Evolutionary conservation across 2,329 filamentous ascomycete species (phyloP), one percentile per base, ranked within the genome.

Genomic region (Pseudogymnoascus sp.): DNA sequence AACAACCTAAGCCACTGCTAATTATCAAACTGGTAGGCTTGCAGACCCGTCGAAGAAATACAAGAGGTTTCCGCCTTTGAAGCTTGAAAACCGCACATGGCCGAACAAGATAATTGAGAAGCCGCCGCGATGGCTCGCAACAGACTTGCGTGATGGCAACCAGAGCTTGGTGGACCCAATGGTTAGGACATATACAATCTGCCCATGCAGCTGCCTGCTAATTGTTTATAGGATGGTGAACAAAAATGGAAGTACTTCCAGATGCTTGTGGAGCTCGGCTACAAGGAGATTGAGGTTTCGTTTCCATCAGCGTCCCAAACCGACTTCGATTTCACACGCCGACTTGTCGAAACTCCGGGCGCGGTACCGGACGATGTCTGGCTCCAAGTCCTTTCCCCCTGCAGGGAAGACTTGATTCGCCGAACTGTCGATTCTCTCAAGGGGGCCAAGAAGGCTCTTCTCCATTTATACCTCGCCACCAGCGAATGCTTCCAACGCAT

Each of bases 241-340:
- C 92, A 97, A 81, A 98, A 98, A 79, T 95, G 90, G 86, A 82
- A 83, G 67, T 98, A 93, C 82, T 98, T 98, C 82, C 88, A 93
- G 78, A 96, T 96, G 92, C 85, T 98, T 63, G 86, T 89, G 72
- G 87, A 93, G 67, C 83, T 97, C 61, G 93, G 95, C 71, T 98
- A 96, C 83, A 98, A 97, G 79, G 93, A 98, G 79, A 97, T 98
- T 69, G 93, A 98, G 75, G 89, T 97, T 19, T 95, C 93, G 4
- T 98, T 96, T 78, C 93, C 93, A 61, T 96, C 92, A 0, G 92
- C 93, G 13, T 96, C 92, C 41, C 89, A 96, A 75, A 96, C 90
- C 73, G 95, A 98, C 79, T 98, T 93, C 80, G 91, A 96, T 80
- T 98, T 98, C 74, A 96, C 92, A 43, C 84, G 92, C 69, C 86